Base-by-base conservation (phyloP, 305 asterid species). In the Plantago lanceolata region DNA sequence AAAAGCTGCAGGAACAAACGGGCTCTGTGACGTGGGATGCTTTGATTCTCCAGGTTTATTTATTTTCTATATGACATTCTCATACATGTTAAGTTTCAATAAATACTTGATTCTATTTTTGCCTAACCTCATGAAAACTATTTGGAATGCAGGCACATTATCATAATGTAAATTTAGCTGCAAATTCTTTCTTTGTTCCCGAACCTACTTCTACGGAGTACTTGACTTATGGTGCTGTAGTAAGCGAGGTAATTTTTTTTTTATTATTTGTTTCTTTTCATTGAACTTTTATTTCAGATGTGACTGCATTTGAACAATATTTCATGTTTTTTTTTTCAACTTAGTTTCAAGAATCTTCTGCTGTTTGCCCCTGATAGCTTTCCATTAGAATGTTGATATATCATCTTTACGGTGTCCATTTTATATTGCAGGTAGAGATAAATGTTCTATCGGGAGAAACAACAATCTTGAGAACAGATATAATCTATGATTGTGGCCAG, bases 401-500 rank as follows among this genome's bases (percentile, higher is more conserved):
- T 11, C 31, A n/a, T 18, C 53, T 43, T 16, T 53, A 16, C 14
- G 28, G n/a, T 31, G 3, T 45, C n/a, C 45, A 56, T 17, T 21
- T 20, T 17, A 1, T 29, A 8, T 33, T 64, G 66, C 79, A 85
- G 94, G 94, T 86, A 58, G 90, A 81, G 78, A 57, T 86, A 56
- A 74, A 84, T 57, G 56, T 80, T 57, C 75, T 84, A 59, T 79
- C 90, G 0, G 90, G 94, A 69, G 84, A 81, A 65, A 78, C 85
- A 52, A 76, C 74, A 59, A 73, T 79, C 55, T 60, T 86, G 79
- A 78, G 65, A 67, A 61, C 86, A 60, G 88, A 86, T 70, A 79
- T 86, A 13, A 67, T 81, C 19, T 86, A 86, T 43, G 94, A 85
- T 64, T 81, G 86, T 26, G 86, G 94, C 50, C 89, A 81, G 73